Evolutionary conservation across 2,329 filamentous ascomycete genomes (phyloP).

Genomic region (Didymella glomerata): DNA sequence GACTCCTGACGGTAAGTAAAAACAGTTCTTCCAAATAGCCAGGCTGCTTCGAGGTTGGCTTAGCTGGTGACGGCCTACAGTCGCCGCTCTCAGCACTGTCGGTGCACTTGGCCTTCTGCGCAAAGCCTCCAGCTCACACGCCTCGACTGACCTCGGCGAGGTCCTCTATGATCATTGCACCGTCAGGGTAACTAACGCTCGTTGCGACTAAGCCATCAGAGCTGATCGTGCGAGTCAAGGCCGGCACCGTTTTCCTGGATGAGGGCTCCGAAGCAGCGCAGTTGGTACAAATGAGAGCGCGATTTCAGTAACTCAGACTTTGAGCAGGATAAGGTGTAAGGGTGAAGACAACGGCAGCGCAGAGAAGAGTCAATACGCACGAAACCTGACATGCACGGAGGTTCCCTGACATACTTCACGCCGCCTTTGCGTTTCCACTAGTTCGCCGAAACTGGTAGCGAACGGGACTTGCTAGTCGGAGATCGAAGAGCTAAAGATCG

Average conservation of each 20-base stretch:
- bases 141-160: slow-evolving; percentile 3
- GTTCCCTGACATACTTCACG: slow-evolving; percentile 28
- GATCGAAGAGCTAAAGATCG: slow-evolving; percentile 35
- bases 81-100: slow-evolving; percentile 3
- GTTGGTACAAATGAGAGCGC: neutral
- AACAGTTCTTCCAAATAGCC: neutral
- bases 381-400: slow-evolving; percentile 14
- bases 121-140: neutral
- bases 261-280: neutral
- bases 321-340: slow-evolving; percentile 5
- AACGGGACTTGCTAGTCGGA: slow-evolving; percentile 34
- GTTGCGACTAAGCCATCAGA: neutral
- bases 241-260: too few relatives aligned
- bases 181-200: neutral
- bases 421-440: slow-evolving; percentile 38
- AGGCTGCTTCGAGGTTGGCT: slow-evolving; percentile 4
- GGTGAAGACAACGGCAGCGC: slow-evolving; percentile 2
- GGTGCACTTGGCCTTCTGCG: neutral
- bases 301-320: neutral
- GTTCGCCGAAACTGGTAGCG: slow-evolving; percentile 37
- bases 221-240: neutral
- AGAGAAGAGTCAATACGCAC: slow-evolving; percentile 4
- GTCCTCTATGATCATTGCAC: slow-evolving; percentile 1
- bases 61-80: slow-evolving; percentile 1
- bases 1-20: slow-evolving; percentile 1